Evolutionary conservation across 768 basidiomycete genomes (phyloP), one percentile per base, ranked within the genome.

Genomic region (Boletus coccyginus): DNA sequence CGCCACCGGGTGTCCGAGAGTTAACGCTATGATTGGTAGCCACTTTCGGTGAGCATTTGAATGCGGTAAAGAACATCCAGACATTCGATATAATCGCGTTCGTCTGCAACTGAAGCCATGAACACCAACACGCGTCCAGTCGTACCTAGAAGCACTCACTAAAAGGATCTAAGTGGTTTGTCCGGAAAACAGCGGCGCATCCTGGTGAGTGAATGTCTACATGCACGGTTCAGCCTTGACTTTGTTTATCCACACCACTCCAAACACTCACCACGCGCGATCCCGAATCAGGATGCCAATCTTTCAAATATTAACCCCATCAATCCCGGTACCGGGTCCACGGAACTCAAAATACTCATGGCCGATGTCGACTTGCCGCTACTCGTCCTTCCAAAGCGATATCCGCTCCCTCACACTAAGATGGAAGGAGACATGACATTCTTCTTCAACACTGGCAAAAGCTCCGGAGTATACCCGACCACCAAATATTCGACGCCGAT

Each of bases 351-450:
- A 16, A 95, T 75, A 63, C 88, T 88, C 90, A 91, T 92, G 0
- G 91, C 91, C 50, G 95, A 75, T 0, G 92, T 93, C 17, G 85
- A 87, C 70, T 92, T 92, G 14, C 89, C 89, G 58, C 87, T 89
- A 5, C 88, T 87, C 14, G 92, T 94, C 38, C 93, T 79, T 7
- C 93, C 93, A 27, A 95, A 72, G 29, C 94, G 72, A 12, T 39
- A 93, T 77, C 38, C 90, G 81, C 68, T 93, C 92, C 21, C 82
- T 79, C 0, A 87, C 81, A 59, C 80, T 81, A 53, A 95, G 73
- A 1, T 77, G 71, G 71, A 95, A 94, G 2, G 89, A 90, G n/a
- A n/a, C n/a, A n/a, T n/a, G 5, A 93, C 77, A 36, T n/a, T n/a
- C n/a, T 81, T 79, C 55, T 87, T 87, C 35, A 95, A 74, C 1